Conservation (phyloP, 163 green algal species). For the Scenedesmus sp. region DNA sequence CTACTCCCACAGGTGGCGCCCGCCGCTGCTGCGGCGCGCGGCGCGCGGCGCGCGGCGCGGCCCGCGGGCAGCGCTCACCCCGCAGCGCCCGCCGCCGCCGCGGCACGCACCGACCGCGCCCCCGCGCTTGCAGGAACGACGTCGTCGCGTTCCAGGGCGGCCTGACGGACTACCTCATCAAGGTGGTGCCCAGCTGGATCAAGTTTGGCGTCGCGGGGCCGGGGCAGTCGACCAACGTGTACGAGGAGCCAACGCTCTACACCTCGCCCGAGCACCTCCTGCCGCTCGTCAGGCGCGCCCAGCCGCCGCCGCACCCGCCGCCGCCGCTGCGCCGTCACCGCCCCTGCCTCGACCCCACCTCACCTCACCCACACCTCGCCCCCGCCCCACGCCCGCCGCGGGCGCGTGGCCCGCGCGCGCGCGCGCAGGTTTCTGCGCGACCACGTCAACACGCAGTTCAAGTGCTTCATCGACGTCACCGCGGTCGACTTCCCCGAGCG, state of each 20-base stretch:
- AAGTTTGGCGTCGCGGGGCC: constrained; percentile 61
- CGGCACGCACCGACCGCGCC: no score
- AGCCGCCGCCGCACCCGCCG: background rate
- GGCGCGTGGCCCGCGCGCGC: background rate
- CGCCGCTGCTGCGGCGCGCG: no score
- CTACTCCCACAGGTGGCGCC: constrained; percentile 16
- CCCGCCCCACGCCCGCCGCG: background rate
- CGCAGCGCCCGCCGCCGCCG: no score
- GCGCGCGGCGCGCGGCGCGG: no score
- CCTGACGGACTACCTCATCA: constrained; percentile 70
- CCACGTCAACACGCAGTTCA: constrained; percentile 69
- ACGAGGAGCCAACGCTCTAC: constrained; percentile 68
- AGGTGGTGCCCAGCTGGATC: constrained; percentile 66
- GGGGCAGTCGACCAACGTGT: constrained; percentile 51
- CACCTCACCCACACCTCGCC: no score
- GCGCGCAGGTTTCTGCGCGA: constrained; percentile 62
- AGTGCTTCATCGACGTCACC: constrained; percentile 62
- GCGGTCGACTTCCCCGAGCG: constrained; percentile 75
- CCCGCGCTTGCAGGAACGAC: constrained; percentile 41
- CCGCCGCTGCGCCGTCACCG: background rate
- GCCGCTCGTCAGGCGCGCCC: constrained; percentile 47
- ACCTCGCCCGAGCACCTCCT: constrained; percentile 61
- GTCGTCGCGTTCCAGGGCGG: constrained; percentile 46
- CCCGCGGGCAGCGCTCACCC: no score
- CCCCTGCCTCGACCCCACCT: no score